Percentiles rank a stretch among this genome's conserved stretches.
Evolutionary conservation across 768 basidiomycete species (phyloP).

Genomic region (Lyophyllum decastes): DNA sequence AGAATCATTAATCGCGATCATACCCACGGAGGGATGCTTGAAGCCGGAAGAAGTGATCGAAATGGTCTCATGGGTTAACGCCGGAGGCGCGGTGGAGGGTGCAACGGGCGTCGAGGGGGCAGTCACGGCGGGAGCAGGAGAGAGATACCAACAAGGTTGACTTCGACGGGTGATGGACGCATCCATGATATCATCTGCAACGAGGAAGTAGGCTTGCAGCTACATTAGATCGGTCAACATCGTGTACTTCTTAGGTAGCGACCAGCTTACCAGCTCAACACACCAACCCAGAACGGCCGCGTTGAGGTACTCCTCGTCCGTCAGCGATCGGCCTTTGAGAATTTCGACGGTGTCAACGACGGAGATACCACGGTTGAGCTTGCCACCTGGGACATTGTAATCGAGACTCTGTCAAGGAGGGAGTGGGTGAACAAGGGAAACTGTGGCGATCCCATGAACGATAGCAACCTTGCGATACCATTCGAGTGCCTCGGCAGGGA

Average conservation of each 20-base stretch:
- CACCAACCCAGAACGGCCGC: constrained; percentile 93
- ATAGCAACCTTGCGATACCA: constrained; percentile 80
- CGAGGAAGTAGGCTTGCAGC: constrained; percentile 98
- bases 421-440: neutral
- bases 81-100: neutral
- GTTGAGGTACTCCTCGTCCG: constrained; percentile 86
- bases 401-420: constrained; percentile 64
- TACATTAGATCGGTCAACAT: constrained; percentile 27
- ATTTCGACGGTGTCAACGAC: constrained; percentile 94
- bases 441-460: neutral
- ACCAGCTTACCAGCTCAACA: constrained; percentile 76
- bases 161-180: constrained; percentile 88
- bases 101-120: constrained; percentile 15
- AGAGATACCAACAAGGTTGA: constrained; percentile 93
- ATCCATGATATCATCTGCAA: constrained; percentile 98
- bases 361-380: constrained; percentile 95
- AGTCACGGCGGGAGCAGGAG: constrained; percentile 20
- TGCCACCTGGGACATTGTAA: constrained; percentile 95
- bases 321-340: constrained; percentile 67
- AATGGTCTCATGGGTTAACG: neutral
- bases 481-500: constrained; percentile 81
- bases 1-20: constrained; percentile 93
- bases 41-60: constrained; percentile 10
- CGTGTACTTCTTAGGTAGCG: neutral
- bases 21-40: constrained; percentile 53